Percentiles rank a stretch among this genome's conserved stretches.
These are phyloP conservation scores for Viola odorata DNA, from an alignment of 345 rosid species.

Conservation along the genomic window DNA sequence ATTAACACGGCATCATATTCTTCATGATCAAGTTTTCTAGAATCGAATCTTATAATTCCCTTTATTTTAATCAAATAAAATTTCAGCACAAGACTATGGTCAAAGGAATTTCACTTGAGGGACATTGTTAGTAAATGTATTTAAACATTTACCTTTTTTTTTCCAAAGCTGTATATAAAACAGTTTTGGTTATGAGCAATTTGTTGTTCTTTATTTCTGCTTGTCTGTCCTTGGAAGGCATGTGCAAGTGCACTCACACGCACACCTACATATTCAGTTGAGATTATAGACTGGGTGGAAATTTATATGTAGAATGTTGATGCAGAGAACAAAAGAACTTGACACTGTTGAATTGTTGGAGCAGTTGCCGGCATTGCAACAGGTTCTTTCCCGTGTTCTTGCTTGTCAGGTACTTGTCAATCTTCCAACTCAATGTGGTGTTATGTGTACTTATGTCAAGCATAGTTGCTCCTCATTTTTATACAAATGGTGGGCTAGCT, in stretches of 20 bases:
- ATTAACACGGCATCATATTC: no score
- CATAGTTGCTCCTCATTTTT: not conserved
- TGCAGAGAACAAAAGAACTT: slow-evolving; percentile 86
- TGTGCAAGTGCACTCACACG: no score
- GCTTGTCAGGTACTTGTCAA: slow-evolving; percentile 67
- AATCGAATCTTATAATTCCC: no score
- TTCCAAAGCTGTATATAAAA: no score
- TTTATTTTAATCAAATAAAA: no score
- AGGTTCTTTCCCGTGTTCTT: slow-evolving; percentile 87
- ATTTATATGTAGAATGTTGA: slow-evolving; percentile 2
- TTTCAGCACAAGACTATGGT: no score
- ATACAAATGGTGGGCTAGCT: not conserved
- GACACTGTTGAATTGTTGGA: slow-evolving; percentile 83
- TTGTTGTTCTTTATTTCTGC: not conserved
- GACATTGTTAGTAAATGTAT: no score
- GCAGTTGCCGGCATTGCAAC: slow-evolving; percentile 87
- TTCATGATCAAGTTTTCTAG: no score
- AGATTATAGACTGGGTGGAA: not conserved
- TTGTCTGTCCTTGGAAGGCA: not conserved
- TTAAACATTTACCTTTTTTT: no score
- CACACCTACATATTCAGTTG: no score
- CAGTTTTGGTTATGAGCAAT: not conserved
- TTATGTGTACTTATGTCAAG: slow-evolving; percentile 4
- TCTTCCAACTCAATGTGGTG: not conserved
- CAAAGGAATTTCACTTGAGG: no score